Evolutionary conservation across 495 filamentous ascomycete genomes (phyloP).

Genomic region (Penicillium fimorum): DNA sequence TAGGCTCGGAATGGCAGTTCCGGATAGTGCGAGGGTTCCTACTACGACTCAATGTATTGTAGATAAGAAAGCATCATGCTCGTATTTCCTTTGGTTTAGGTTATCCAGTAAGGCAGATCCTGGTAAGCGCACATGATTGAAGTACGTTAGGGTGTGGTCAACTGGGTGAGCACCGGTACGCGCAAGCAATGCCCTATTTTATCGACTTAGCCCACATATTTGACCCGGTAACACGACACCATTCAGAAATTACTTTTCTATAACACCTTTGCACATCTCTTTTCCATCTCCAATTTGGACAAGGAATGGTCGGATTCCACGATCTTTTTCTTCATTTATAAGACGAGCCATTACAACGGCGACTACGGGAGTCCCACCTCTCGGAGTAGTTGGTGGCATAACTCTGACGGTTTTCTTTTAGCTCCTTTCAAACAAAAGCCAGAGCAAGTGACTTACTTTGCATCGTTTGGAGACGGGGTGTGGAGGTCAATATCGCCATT

Average conservation of each 20-base stretch:
- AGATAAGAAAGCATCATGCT: slow-evolving; percentile 23
- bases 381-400: slow-evolving; percentile 38
- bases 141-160: slow-evolving; percentile 38
- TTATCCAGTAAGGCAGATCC: slow-evolving; percentile 29
- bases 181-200: slow-evolving; percentile 21
- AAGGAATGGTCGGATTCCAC: slow-evolving; percentile 36
- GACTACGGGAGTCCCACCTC: slow-evolving; percentile 25
- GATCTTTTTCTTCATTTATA: slow-evolving; percentile 25
- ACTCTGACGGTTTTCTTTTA: slow-evolving; percentile 14
- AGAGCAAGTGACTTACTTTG: neutral
- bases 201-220: too few relatives aligned
- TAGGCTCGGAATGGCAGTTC: slow-evolving; percentile 21
- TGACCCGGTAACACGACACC: too few relatives aligned
- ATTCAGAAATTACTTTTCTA: slow-evolving; percentile 16
- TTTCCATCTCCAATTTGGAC: slow-evolving; percentile 30
- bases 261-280: slow-evolving; percentile 33
- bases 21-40: slow-evolving; percentile 26
- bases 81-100: slow-evolving; percentile 14
- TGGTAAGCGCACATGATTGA: slow-evolving; percentile 33
- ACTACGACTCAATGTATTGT: slow-evolving; percentile 28
- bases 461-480: slow-evolving; percentile 14
- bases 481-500: slow-evolving; percentile 35
- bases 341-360: slow-evolving; percentile 38
- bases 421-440: neutral
- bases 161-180: slow-evolving; percentile 28